These are phyloP conservation scores for Artemisia argyi DNA, from an alignment of 129 eudicot species.

Conservation along the genomic window DNA sequence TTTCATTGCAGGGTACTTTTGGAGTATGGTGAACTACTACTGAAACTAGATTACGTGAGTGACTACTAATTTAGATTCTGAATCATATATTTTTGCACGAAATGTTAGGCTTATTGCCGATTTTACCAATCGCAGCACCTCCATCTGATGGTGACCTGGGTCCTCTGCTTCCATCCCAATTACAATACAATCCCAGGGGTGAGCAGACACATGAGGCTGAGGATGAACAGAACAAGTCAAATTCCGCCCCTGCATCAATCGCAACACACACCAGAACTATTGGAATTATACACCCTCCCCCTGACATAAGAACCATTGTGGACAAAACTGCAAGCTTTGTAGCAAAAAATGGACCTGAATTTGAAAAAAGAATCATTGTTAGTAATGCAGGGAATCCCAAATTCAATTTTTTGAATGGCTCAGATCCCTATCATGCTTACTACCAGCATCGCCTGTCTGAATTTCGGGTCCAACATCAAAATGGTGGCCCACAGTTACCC, in stretches of 20 bases:
- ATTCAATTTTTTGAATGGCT: conserved; percentile 73
- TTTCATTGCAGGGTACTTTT: conserved; percentile 18
- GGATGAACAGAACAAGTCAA: conserved; percentile 40
- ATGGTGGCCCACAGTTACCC: conserved; percentile 41
- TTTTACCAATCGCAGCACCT: conserved; percentile 91
- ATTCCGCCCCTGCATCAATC: conserved; percentile 50
- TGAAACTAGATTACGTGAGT: conserved; percentile 5
- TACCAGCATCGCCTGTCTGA: conserved; percentile 84
- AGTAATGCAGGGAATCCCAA: conserved; percentile 79
- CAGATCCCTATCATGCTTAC: conserved; percentile 89
- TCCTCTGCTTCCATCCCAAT: conserved; percentile 66
- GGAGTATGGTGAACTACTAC: conserved; percentile 25
- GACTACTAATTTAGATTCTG: not conserved
- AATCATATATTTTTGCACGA: not conserved
- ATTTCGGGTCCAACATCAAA: conserved; percentile 55
- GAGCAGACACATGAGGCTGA: conserved; percentile 40
- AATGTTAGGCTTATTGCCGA: conserved; percentile 66
- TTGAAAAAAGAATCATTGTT: conserved; percentile 70
- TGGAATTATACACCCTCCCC: conserved; percentile 93
- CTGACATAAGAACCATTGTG: conserved; percentile 77
- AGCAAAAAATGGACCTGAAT: conserved; percentile 86
- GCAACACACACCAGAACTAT: conserved; percentile 82
- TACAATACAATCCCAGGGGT: conserved; percentile 43
- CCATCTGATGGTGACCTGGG: conserved; percentile 88
- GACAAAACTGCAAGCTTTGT: conserved; percentile 87